A percentile compares a stretch with the other conserved stretches of the same genome.
These are phyloP conservation scores for Physaria fendleri DNA, from an alignment of 345 rosid species.

Conservation along the genomic window DNA sequence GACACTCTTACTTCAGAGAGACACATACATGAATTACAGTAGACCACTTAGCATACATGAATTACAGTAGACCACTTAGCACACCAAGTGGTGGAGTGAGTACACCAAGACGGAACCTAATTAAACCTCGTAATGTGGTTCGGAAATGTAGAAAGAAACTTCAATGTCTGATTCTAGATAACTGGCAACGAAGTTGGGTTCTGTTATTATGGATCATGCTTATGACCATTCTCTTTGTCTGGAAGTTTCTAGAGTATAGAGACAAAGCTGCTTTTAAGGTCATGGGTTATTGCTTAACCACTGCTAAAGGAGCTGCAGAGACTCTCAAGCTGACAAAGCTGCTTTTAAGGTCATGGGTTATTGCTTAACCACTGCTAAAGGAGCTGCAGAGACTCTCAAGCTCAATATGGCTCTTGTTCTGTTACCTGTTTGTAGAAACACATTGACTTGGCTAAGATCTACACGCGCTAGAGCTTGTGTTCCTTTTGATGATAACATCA, in stretches of 20 bases:
- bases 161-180: slow-evolving; percentile 55
- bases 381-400: slow-evolving; percentile 95
- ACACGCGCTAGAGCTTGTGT: slow-evolving; percentile 56
- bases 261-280: slow-evolving; percentile 67
- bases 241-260: slow-evolving; percentile 82
- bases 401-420: slow-evolving; percentile 95
- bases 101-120: slow-evolving; percentile 46
- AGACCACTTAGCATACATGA: too few relatives aligned
- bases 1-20: slow-evolving; percentile 78
- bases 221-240: slow-evolving; percentile 68
- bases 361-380: slow-evolving; percentile 80
- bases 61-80: slow-evolving; percentile 85
- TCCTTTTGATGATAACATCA: slow-evolving; percentile 83
- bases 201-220: slow-evolving; percentile 53
- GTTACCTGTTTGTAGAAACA: slow-evolving; percentile 91
- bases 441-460: slow-evolving; percentile 87
- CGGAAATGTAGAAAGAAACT: slow-evolving; percentile 33
- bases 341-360: slow-evolving; percentile 86
- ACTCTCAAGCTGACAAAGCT: slow-evolving; percentile 81
- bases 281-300: slow-evolving; percentile 76
- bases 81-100: slow-evolving; percentile 59
- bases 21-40: slow-evolving; percentile 85
- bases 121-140: slow-evolving; percentile 35
- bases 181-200: slow-evolving; percentile 83
- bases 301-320: slow-evolving; percentile 97